Conservation (phyloP, 352 stramenopile species). For the Phytophthora pini region DNA sequence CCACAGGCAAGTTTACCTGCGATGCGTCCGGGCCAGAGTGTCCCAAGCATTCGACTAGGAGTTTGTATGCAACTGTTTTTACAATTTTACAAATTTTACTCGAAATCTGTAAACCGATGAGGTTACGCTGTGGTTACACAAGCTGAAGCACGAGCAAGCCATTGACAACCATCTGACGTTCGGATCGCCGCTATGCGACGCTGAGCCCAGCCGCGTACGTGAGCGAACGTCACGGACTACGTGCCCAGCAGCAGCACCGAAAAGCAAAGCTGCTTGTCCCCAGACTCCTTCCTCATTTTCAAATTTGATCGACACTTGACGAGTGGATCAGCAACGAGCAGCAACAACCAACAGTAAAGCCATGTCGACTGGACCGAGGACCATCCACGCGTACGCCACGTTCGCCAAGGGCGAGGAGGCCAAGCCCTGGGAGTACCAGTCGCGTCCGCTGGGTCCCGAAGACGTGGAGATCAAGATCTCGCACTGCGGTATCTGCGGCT, state of each 20-base stretch:
- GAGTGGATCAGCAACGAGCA: slow-evolving; percentile 6
- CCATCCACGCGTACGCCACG: too few relatives aligned
- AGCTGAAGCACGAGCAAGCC: slow-evolving; percentile 17
- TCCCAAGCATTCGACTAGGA: slow-evolving; percentile 18
- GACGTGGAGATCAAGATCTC: slow-evolving; percentile 30
- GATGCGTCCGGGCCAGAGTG: slow-evolving; percentile 5
- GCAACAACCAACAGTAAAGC: too few relatives aligned
- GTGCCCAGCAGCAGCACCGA: too few relatives aligned
- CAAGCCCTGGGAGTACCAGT: slow-evolving; percentile 3
- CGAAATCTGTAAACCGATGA: slow-evolving; percentile 3
- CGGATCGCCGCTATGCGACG: slow-evolving; percentile 27
- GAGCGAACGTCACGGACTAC: not conserved
- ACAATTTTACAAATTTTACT: slow-evolving; percentile 9
- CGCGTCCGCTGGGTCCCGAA: slow-evolving; percentile 9
- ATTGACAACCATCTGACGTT: not conserved
- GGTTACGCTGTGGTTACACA: slow-evolving; percentile 12
- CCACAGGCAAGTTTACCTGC: slow-evolving; percentile 16
- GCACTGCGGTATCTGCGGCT: slow-evolving; percentile 25
- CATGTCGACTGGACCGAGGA: too few relatives aligned
- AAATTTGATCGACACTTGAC: slow-evolving; percentile 19
- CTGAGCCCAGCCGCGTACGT: slow-evolving; percentile 15
- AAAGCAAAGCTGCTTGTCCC: too few relatives aligned
- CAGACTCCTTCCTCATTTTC: slow-evolving; percentile 18
- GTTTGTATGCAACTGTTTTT: slow-evolving; percentile 9
- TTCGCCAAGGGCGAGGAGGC: slow-evolving; percentile 10